phyloP scores from a whole-genome alignment of 345 rosid species.

The Hibiscus tridactylites region DNA sequence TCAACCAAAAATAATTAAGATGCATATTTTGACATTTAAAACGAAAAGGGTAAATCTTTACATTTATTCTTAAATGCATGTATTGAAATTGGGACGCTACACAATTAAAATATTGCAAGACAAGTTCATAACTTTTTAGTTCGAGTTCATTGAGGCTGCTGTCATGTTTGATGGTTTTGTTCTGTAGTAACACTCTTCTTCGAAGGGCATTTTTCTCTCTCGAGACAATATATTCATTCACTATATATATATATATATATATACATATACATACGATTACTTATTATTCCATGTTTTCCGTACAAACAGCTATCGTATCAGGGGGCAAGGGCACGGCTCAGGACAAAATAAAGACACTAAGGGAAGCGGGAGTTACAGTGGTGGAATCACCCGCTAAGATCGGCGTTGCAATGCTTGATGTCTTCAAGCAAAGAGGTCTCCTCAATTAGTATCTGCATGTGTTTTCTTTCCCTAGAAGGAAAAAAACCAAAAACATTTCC shows the following conservation, averaged over 20 bases:
- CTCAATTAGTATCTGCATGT: conserved; percentile 2
- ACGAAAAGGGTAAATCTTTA: background rate
- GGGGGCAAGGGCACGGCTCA: conserved; percentile 98
- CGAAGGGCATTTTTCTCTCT: too few relatives aligned
- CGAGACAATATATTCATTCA: too few relatives aligned
- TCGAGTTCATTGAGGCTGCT: too few relatives aligned
- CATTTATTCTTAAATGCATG: background rate
- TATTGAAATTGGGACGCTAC: background rate
- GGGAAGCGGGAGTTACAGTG: conserved; percentile 86
- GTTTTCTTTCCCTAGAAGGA: background rate
- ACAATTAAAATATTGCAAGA: background rate
- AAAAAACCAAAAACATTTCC: conserved; percentile 19
- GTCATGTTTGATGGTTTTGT: background rate
- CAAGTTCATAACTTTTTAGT: background rate
- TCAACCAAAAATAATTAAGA: background rate
- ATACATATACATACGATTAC: background rate
- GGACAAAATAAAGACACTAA: conserved; percentile 72
- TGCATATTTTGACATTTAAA: too few relatives aligned
- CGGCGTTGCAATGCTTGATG: conserved; percentile 67
- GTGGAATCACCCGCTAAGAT: conserved; percentile 95
- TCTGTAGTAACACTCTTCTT: background rate
- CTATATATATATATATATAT: too few relatives aligned
- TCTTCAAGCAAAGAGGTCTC: conserved; percentile 77
- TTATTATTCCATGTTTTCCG: background rate
- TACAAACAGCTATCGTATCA: conserved; percentile 70